A percentile compares a stretch with the other conserved stretches of the same genome.
phyloP scores from a whole-genome alignment of 768 basidiomycete genomes.

The Boletus vinaceobasis region DNA sequence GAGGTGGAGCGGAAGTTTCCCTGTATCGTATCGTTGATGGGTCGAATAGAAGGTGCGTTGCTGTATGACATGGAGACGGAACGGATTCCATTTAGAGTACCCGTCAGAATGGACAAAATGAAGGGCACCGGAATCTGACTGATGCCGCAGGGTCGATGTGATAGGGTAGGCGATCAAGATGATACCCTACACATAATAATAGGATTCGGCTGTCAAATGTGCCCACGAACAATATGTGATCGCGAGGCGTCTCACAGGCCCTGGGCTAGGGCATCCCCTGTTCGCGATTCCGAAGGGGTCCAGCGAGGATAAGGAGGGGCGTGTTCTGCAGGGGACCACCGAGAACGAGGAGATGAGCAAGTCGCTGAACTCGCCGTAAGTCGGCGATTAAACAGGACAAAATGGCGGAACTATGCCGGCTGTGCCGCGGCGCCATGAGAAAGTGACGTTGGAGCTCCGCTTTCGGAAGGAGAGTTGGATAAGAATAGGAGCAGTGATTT shows the following conservation, averaged over 20 bases:
- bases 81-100: constrained; percentile 22
- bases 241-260: constrained; percentile 16
- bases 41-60: constrained; percentile 15
- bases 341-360: no score
- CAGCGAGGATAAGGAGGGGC: constrained; percentile 2
- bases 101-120: constrained; percentile 17
- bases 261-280: constrained; percentile 24
- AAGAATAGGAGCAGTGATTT: constrained; percentile 10
- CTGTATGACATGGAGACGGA: constrained; percentile 22
- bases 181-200: constrained; percentile 24
- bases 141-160: constrained; percentile 35
- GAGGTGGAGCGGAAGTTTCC: constrained; percentile 9
- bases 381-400: constrained; percentile 32
- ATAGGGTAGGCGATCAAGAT: constrained; percentile 38
- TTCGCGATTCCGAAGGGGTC: constrained; percentile 11
- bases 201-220: constrained; percentile 7
- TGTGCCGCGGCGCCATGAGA: constrained; percentile 29
- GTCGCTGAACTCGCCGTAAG: constrained; percentile 18
- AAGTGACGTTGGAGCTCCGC: constrained; percentile 27
- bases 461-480: constrained; percentile 12
- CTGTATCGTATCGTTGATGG: constrained; percentile 14
- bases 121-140: constrained; percentile 32
- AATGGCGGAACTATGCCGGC: constrained; percentile 19
- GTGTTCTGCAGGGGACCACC: no score
- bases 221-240: constrained; percentile 16